These are phyloP conservation scores for Begonia peltatifolia DNA, from an alignment of 306 rosid genomes.

Conservation along the genomic window DNA sequence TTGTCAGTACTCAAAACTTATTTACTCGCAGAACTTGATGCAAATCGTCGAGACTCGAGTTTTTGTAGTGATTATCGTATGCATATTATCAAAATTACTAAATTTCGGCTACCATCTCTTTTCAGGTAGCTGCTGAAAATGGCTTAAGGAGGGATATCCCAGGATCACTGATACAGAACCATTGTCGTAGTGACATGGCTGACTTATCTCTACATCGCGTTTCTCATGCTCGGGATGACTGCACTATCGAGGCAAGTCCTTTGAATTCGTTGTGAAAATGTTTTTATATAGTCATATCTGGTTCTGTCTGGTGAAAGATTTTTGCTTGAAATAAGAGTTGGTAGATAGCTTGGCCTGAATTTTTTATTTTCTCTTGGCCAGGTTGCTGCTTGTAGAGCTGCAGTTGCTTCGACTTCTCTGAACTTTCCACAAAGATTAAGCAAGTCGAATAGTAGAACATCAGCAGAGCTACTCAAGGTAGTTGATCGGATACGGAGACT, in stretches of 20 bases:
- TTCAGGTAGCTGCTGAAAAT: slow-evolving; percentile 35
- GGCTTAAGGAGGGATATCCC: slow-evolving; percentile 21
- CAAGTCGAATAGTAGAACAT: slow-evolving; percentile 29
- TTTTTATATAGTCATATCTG: neutral
- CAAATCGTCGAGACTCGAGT: too few species aligned
- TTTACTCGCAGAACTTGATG: neutral
- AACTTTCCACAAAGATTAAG: slow-evolving; percentile 24
- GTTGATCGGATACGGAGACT: slow-evolving; percentile 57
- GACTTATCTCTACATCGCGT: slow-evolving; percentile 19
- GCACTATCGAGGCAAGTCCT: slow-evolving; percentile 39
- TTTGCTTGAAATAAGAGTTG: neutral
- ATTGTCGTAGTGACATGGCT: slow-evolving; percentile 20
- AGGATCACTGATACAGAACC: slow-evolving; percentile 19
- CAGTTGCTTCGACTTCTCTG: slow-evolving; percentile 23
- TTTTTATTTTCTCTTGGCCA: slow-evolving; percentile 16
- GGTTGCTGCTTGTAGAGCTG: slow-evolving; percentile 32
- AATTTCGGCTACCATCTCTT: slow-evolving; percentile 7
- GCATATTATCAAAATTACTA: too few species aligned
- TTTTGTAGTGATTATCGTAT: too few species aligned
- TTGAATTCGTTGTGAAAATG: too few species aligned
- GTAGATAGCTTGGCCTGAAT: neutral
- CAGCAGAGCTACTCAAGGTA: slow-evolving; percentile 40
- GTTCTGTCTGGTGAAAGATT: neutral
- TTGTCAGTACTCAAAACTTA: too few species aligned
- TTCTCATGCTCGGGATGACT: slow-evolving; percentile 34